A percentile compares a stretch with the other conserved stretches of the same genome.
Conservation (phyloP, 257 asterid species). For the Fraxinus quadrangulata region DNA sequence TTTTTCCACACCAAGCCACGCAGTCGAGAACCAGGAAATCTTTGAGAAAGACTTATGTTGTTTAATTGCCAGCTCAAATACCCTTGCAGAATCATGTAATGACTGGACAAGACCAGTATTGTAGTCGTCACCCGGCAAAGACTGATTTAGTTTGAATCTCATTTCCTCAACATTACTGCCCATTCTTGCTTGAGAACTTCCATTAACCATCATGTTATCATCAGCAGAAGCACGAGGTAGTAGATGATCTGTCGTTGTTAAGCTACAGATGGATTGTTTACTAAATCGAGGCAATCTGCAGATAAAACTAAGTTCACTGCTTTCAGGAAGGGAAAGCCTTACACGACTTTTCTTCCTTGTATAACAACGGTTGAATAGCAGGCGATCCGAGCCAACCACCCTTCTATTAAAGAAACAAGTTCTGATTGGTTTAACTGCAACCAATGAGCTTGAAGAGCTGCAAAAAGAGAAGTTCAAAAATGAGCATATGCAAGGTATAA, state of each 20-base stretch:
- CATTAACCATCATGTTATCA: constrained; percentile 81
- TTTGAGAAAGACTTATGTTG: constrained; percentile 63
- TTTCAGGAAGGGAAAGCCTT: constrained; percentile 43
- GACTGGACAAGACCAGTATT: constrained; percentile 76
- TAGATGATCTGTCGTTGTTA: constrained; percentile 47
- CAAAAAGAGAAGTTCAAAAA: constrained; percentile 37
- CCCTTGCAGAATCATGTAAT: constrained; percentile 94
- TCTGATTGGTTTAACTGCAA: constrained; percentile 53
- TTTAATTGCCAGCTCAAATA: constrained; percentile 79
- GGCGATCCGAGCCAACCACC: constrained; percentile 40
- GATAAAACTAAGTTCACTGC: constrained; percentile 36
- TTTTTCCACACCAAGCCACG: constrained; percentile 90
- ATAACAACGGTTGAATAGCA: constrained; percentile 37
- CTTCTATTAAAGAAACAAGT: constrained; percentile 41
- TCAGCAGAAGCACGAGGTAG: constrained; percentile 79
- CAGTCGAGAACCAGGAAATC: constrained; percentile 80
- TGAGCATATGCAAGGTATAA: constrained; percentile 22
- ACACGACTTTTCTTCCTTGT: constrained; percentile 51
- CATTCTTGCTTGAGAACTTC: constrained; percentile 57
- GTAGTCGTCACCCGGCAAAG: constrained; percentile 76
- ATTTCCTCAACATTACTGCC: constrained; percentile 59
- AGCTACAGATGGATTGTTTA: constrained; percentile 30
- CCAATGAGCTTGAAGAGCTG: constrained; percentile 66
- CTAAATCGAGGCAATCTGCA: constrained; percentile 37
- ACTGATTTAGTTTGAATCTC: constrained; percentile 63